Evolutionary conservation across 2,329 filamentous ascomycete genomes (phyloP).

Genomic region (Stagonosporopsis tanaceti): DNA sequence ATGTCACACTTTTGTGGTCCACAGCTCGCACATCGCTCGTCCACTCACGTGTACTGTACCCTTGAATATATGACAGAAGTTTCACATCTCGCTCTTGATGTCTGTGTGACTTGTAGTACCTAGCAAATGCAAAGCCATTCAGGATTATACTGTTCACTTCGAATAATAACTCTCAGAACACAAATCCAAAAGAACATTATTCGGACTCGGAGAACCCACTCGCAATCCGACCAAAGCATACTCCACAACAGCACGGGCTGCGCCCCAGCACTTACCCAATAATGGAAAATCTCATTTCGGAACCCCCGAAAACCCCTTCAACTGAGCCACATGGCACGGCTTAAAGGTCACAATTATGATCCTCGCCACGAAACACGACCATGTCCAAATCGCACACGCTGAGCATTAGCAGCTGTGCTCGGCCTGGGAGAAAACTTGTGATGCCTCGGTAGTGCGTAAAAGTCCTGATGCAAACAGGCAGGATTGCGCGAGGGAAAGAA

Average conservation of each 20-base stretch:
- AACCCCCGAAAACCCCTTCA: conserved; percentile 1
- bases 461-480: not conserved
- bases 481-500: not conserved
- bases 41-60: not conserved
- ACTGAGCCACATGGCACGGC: conserved; percentile 12
- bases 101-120: no score
- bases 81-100: no score
- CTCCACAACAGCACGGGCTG: not conserved
- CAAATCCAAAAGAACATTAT: not conserved
- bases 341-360: not conserved
- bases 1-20: not conserved
- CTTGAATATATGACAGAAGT: not conserved
- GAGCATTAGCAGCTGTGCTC: not conserved
- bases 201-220: not conserved
- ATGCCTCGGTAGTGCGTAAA: not conserved
- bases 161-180: no score
- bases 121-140: no score
- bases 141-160: no score
- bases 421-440: not conserved
- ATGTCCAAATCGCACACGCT: not conserved
- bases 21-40: not conserved
- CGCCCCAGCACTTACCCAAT: conserved; percentile 1
- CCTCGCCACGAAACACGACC: conserved; percentile 2
- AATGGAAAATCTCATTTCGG: conserved; percentile 18
- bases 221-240: not conserved